phyloP scores from a whole-genome alignment of 495 filamentous ascomycete genomes.

The Usnea hakonensis region DNA sequence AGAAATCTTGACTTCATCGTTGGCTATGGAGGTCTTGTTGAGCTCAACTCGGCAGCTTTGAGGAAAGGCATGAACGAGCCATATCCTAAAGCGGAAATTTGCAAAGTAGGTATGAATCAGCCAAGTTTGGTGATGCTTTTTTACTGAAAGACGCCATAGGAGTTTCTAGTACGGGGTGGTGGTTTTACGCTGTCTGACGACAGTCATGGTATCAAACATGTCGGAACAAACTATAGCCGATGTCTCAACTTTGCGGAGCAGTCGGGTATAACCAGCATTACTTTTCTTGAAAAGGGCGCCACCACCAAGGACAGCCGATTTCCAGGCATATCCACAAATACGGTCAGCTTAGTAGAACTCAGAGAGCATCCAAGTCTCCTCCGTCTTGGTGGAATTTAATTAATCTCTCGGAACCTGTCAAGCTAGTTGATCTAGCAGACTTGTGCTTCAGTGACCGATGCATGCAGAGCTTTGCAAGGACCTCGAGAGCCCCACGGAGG shows the following conservation, averaged over 20 bases:
- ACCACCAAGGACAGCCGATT: slow-evolving; percentile 35
- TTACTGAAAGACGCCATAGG: slow-evolving; percentile 30
- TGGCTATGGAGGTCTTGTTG: slow-evolving; percentile 70
- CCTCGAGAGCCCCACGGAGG: background rate
- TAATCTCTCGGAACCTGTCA: background rate
- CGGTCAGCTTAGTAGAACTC: slow-evolving; percentile 26
- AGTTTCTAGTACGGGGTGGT: slow-evolving; percentile 58
- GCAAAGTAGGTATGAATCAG: slow-evolving; percentile 48
- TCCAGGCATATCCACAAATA: slow-evolving; percentile 32
- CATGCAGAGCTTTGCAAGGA: background rate
- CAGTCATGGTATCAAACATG: slow-evolving; percentile 75
- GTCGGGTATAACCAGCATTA: slow-evolving; percentile 39
- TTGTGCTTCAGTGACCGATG: background rate
- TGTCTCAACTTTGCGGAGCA: slow-evolving; percentile 51
- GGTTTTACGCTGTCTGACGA: slow-evolving; percentile 85
- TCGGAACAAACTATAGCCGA: slow-evolving; percentile 59
- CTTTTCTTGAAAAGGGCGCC: slow-evolving; percentile 31
- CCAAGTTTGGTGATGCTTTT: background rate
- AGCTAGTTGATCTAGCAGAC: background rate
- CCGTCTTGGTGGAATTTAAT: background rate
- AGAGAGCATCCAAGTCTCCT: slow-evolving; percentile 21
- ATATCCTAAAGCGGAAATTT: slow-evolving; percentile 76
- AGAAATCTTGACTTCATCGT: slow-evolving; percentile 67
- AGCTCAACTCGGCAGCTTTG: slow-evolving; percentile 79
- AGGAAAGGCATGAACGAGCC: slow-evolving; percentile 86